Evolutionary conservation across 495 filamentous ascomycete species (phyloP).

Genomic region (Xylaria curta): DNA sequence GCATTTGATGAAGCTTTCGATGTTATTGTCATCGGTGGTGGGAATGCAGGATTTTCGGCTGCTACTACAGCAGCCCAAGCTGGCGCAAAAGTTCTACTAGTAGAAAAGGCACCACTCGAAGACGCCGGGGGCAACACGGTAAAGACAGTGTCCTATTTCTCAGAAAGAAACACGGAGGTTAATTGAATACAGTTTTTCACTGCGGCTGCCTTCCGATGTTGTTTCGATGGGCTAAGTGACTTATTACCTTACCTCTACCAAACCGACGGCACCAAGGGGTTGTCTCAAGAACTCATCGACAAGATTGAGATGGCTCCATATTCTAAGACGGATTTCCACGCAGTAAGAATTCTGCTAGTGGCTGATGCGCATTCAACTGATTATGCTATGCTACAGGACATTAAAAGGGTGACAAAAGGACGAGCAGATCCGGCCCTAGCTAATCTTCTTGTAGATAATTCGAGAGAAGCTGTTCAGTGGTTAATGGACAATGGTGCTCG

Average conservation of each 20-base stretch:
- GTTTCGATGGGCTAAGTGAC: conserved; percentile 53
- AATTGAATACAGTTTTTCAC: conserved; percentile 53
- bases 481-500: conserved; percentile 57
- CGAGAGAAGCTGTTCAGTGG: conserved; percentile 59
- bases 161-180: not conserved
- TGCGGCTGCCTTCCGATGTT: conserved; percentile 61
- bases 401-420: conserved; percentile 56
- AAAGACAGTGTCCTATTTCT: not conserved
- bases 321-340: conserved; percentile 36
- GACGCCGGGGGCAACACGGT: conserved; percentile 63
- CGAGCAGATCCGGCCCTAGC: conserved; percentile 53
- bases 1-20: conserved; percentile 43
- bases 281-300: conserved; percentile 50
- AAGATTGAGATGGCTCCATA: conserved; percentile 46
- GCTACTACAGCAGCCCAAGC: conserved; percentile 55
- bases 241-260: conserved; percentile 43
- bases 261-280: conserved; percentile 43
- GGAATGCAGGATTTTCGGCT: conserved; percentile 66
- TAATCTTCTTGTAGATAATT: conserved; percentile 53
- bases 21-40: conserved; percentile 62
- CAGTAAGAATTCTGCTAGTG: conserved; percentile 18
- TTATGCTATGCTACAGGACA: conserved; percentile 42
- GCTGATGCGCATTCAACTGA: not conserved
- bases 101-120: conserved; percentile 59
- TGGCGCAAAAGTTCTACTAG: conserved; percentile 51